phyloP scores from a whole-genome alignment of 306 rosid species.

The Cucurbita argyrosperma region DNA sequence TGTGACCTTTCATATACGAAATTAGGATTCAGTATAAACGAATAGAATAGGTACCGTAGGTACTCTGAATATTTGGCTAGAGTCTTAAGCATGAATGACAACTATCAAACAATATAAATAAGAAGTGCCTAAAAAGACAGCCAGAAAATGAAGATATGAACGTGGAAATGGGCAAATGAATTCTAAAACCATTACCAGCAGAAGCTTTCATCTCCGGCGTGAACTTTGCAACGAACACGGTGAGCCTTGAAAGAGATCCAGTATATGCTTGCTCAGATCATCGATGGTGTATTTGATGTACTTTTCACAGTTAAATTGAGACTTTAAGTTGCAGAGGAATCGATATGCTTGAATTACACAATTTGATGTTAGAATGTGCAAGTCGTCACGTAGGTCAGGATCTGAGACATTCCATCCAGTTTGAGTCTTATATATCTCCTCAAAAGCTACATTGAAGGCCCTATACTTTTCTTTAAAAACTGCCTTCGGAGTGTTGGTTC shows the following conservation, averaged over 20 bases:
- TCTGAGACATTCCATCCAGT: conserved; percentile 49
- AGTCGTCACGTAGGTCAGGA: conserved; percentile 33
- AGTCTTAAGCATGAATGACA: background rate
- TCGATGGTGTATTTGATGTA: conserved; percentile 33
- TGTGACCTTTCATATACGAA: background rate
- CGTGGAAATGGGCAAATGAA: background rate
- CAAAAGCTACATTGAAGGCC: conserved; percentile 31
- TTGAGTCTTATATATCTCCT: conserved; percentile 47
- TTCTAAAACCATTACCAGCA: background rate
- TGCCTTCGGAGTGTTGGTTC: conserved; percentile 5
- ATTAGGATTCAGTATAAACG: background rate
- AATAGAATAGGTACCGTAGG: background rate
- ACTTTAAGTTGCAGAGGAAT: conserved; percentile 18
- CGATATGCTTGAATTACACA: conserved; percentile 43
- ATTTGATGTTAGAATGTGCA: conserved; percentile 42
- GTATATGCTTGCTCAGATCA: conserved; percentile 29
- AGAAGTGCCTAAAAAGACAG: background rate
- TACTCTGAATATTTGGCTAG: background rate
- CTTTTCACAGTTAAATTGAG: conserved; percentile 24
- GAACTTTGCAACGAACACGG: conserved; percentile 21
- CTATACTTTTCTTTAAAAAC: conserved; percentile 20
- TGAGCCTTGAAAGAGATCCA: conserved; percentile 48
- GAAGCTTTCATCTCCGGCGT: conserved; percentile 14
- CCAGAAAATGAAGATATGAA: background rate
- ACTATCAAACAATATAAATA: background rate